Evolutionary conservation across 345 rosid genomes (phyloP), one percentile per base, ranked within the genome.

Genomic region (Sonneratia alba): DNA sequence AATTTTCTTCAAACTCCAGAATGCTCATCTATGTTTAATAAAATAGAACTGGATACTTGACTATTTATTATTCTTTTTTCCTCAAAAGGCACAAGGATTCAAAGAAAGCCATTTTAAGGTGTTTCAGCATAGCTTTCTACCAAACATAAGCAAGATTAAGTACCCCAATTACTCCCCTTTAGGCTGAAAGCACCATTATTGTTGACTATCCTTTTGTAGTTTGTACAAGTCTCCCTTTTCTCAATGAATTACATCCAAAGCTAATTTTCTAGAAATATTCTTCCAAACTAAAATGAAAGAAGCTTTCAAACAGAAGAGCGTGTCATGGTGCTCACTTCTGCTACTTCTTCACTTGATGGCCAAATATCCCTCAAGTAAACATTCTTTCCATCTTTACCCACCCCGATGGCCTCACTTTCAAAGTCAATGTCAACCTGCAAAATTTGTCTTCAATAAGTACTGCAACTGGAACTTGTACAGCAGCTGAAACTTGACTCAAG

Each of bases 261-360:
- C 32, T 27, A 42, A 49, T 12, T 49, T 49, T 49, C 19, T 49
- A 49, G 56, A 49, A 48, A 49, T 49, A 49, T 7, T 14, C 56
- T 49, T 12, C 56, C 56, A 18, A 49, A 14, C 19, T 49, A 13
- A 42, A 42, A 42, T 42, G 45, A 42, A 42, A 4, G 45, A 42
- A 42, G 45, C 45, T 42, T 27, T 27, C 1, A 42, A 42, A 42
- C 7, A 9, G 6, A 42, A 42, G 45, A 4, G 45, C 45, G 10
- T 27, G 32, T 27, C 7, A 42, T 42, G 45, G 45, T 42, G 45
- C 83, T 82, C 73, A 92, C 98, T 13, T 82, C 69, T 36, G 92
- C 97, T 49, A 93, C 89, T 87, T 91, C 97, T 15, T 89, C 93
- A 51, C 73, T 90, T 24, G 98, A 84, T 38, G 98, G 97, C 98